A percentile compares a stretch with the other conserved stretches of the same genome.
Conservation (phyloP, 2,329 filamentous ascomycete species). For the Eutypella sp. region DNA sequence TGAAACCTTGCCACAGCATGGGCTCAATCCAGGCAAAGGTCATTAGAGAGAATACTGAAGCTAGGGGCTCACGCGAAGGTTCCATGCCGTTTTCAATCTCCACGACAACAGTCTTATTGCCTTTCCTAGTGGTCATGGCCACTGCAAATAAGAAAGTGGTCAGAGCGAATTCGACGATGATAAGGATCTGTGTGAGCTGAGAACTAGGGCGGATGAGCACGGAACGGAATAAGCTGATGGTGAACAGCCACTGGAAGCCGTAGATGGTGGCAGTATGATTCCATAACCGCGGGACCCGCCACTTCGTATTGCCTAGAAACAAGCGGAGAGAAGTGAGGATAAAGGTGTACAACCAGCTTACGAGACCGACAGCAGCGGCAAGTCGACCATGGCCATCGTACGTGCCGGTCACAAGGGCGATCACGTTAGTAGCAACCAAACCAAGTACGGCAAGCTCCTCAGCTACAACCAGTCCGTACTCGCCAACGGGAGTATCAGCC, state of each 20-base stretch:
- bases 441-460: slow-evolving; percentile 73
- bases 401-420: slow-evolving; percentile 55
- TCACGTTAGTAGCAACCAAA: slow-evolving; percentile 64
- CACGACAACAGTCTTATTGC: slow-evolving; percentile 81
- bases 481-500: slow-evolving; percentile 69
- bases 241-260: slow-evolving; percentile 73
- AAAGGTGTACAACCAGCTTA: slow-evolving; percentile 77
- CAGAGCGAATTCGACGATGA: slow-evolving; percentile 70
- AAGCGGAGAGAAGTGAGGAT: slow-evolving; percentile 69
- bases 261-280: slow-evolving; percentile 89
- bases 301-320: slow-evolving; percentile 59
- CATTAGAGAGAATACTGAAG: slow-evolving; percentile 80
- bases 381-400: slow-evolving; percentile 54
- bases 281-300: slow-evolving; percentile 71
- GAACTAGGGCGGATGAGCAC: slow-evolving; percentile 73
- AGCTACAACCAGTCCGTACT: slow-evolving; percentile 63
- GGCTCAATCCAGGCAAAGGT: slow-evolving; percentile 90
- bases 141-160: slow-evolving; percentile 70
- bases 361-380: slow-evolving; percentile 61
- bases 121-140: slow-evolving; percentile 77
- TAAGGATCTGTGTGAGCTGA: slow-evolving; percentile 55
- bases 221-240: slow-evolving; percentile 75
- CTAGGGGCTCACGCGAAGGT: slow-evolving; percentile 79
- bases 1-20: slow-evolving; percentile 86
- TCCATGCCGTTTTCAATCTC: slow-evolving; percentile 87